Base-by-base conservation (phyloP, 805 yeast genomes). In the Wickerhamomyces ciferrii region DNA sequence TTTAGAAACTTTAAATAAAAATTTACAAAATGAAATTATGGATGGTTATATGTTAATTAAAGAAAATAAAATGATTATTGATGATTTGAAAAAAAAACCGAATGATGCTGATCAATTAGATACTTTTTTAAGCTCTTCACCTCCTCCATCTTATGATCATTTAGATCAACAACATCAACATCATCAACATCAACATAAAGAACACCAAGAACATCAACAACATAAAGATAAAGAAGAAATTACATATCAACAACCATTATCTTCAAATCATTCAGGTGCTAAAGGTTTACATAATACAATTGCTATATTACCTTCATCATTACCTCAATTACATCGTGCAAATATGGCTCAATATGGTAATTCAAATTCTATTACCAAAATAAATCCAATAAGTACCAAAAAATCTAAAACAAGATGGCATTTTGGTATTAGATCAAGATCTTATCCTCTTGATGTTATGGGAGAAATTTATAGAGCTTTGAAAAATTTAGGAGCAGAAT, bases 361-460 rank as follows among this genome's bases (percentile, higher is more conserved):
- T n/a, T 70, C 70, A 38, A 75, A 81, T 43, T 67, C 78, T 0
- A 70, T 70, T 5, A 53, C 71, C 8, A 70, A 69, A 53, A 70
- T 70, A 31, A 71, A 74, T 38, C 83, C 87, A 10, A 71, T 82
- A 19, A 75, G 83, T 21, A 75, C 85, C 41, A 90, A 92, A 65
- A 89, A 88, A 64, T 86, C 92, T 50, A 92, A 90, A 67, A 88
- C 96, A 7, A 82, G 96, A 66, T 94, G 99, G 99, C 99, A 94
- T 71, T 94, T 94, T 62, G 99, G 99, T 53, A 94, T 94, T 50
- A 76, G 99, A 62, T 89, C 97, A 9, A 76, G 97, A 58, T 88
- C 97, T 1, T 94, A 94, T 62, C 98, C 99, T 31, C 73, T 94
- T 56, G 99, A 94, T 65, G 99, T 94, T 4, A 94, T 94, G 98